Base-by-base conservation (phyloP, 2,329 filamentous ascomycete species). In the Fusarium sp. region DNA sequence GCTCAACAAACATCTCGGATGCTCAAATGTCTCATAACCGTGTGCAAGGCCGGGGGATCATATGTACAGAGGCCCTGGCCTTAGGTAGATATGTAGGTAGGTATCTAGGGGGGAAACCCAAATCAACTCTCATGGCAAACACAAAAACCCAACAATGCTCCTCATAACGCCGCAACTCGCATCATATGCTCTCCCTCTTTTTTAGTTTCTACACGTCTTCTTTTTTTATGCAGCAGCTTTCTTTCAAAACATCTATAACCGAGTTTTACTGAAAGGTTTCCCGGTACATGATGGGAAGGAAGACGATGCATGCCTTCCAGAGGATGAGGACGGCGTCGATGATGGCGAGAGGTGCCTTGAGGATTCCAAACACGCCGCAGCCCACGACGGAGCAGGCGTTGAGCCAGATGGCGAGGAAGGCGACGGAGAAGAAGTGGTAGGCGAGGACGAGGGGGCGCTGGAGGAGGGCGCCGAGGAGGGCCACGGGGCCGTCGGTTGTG, bases 361-460 rank as follows among this genome's bases (percentile, higher is more conserved):
- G 76, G 76, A 80, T 65, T 84, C 83, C 69, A 6, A 73, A 61
- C 13, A 76, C 70, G 58, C 73, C 73, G 38, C 79, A 78, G 27
- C 79, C 78, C 23, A 84, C 64, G 59, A 83, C 76, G 8, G 79
- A 77, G 44, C 80, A 73, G 4, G 75, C 76, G 65, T 85, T 81
- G 66, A 89, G 76, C 91, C 92, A 96, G 70, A 98, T 93, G 25
- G 91, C 89, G 70, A 97, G 87, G 72, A 98, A 89, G 3, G 96
- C 96, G 31, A 99, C 96, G 27, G 90, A 88, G 82, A 97, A 99
- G 83, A 99, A 99, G 81, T 99, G 96, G 78, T 91, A 92, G 73
- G 96, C 90, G 38, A 99, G 88, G 38, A 93, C 86, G 56, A 89
- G 79, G 0, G 96, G 96, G 58, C 89, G 87, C 54, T 90, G 87